Conservation (phyloP, 495 filamentous ascomycete species). For the Daldinia loculata region DNA sequence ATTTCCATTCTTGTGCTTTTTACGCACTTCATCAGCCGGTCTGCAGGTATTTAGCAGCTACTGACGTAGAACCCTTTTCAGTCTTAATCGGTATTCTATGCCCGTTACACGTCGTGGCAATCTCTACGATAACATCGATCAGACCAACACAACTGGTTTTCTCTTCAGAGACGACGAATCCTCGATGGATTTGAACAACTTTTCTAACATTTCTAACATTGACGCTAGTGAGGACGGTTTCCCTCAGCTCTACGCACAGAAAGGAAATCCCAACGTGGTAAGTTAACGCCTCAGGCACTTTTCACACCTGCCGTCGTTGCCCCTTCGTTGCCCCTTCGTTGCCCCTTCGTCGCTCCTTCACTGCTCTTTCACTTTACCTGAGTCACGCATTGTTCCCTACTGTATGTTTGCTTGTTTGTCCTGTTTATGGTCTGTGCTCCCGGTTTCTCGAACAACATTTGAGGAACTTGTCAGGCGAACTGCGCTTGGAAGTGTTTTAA, state of each 20-base stretch:
- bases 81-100: slow-evolving; percentile 89
- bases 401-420: slow-evolving; percentile 5
- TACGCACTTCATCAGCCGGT: neutral
- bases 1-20: neutral
- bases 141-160: slow-evolving; percentile 81
- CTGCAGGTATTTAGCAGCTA: neutral
- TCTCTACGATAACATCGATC: slow-evolving; percentile 66
- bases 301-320: slow-evolving; percentile 10
- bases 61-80: slow-evolving; percentile 46
- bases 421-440: slow-evolving; percentile 1
- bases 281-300: slow-evolving; percentile 49
- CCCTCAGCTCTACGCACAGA: slow-evolving; percentile 77
- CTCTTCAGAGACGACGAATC: slow-evolving; percentile 86
- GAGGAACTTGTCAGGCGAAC: neutral
- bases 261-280: slow-evolving; percentile 74
- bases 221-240: slow-evolving; percentile 83
- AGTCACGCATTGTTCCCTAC: neutral
- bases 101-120: slow-evolving; percentile 76
- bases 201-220: slow-evolving; percentile 75
- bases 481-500: slow-evolving; percentile 2
- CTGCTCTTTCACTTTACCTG: neutral
- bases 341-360: neutral
- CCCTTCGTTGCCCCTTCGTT: neutral
- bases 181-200: slow-evolving; percentile 62
- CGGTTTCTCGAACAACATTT: neutral